A percentile compares a stretch with the other conserved stretches of the same genome.
These are phyloP conservation scores for Spathaspora hagerdaliae DNA, from an alignment of 805 yeast genomes.

Conservation along the genomic window DNA sequence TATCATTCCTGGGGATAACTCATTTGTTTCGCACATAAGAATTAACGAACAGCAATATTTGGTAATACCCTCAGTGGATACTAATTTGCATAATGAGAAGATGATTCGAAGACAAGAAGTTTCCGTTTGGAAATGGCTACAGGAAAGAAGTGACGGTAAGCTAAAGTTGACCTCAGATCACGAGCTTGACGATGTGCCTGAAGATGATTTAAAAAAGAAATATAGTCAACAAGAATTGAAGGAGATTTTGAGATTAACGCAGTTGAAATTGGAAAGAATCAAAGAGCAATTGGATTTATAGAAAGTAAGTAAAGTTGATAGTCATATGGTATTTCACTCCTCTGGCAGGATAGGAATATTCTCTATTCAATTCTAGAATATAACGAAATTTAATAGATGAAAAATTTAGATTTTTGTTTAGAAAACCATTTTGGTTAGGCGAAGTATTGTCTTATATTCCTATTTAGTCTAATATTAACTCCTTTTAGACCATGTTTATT, in stretches of 20 bases:
- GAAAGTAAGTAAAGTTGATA: background rate
- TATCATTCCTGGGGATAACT: conserved; percentile 7
- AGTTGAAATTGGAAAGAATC: conserved; percentile 32
- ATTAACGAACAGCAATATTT: conserved; percentile 34
- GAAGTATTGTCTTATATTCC: too few species aligned
- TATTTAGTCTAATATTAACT: too few species aligned
- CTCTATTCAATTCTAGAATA: too few species aligned
- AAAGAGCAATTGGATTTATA: conserved; percentile 3
- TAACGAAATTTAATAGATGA: too few species aligned
- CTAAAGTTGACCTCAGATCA: background rate
- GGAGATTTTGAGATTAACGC: conserved; percentile 45
- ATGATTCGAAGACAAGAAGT: conserved; percentile 47
- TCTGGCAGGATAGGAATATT: too few species aligned
- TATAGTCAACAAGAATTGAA: conserved; percentile 40
- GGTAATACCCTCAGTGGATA: conserved; percentile 38
- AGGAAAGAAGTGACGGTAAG: conserved; percentile 24
- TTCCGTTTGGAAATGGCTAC: conserved; percentile 72
- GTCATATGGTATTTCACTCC: too few species aligned
- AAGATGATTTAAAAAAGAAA: conserved; percentile 7
- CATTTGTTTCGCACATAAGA: conserved; percentile 6
- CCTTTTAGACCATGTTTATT: too few species aligned
- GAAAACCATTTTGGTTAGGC: too few species aligned
- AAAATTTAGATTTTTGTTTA: too few species aligned
- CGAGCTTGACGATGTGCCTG: conserved; percentile 1
- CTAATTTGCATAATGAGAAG: conserved; percentile 22